These are phyloP conservation scores for Phyllosticta paracitricarpa DNA, from an alignment of 2,329 filamentous ascomycete genomes.

Conservation along the genomic window DNA sequence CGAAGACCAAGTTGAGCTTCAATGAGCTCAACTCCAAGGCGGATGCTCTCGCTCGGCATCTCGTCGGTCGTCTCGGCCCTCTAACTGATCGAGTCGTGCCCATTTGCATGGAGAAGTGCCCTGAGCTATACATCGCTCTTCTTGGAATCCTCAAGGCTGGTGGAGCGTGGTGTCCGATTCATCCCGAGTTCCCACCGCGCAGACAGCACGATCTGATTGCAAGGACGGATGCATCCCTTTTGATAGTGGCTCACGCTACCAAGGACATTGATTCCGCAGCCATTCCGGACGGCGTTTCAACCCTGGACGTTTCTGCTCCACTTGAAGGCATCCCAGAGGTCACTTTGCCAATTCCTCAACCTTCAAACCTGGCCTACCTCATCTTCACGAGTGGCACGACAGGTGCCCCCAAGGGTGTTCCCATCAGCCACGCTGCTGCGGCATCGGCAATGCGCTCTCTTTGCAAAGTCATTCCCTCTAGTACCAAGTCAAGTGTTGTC, in stretches of 20 bases:
- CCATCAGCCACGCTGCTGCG: conserved; percentile 14
- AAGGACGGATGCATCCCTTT: conserved; percentile 10
- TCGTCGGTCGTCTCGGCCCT: conserved; percentile 20
- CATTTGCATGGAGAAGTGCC: conserved; percentile 31
- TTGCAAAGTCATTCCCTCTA: conserved; percentile 21
- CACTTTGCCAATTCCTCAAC: neutral
- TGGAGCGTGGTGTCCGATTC: conserved; percentile 32
- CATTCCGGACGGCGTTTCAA: conserved; percentile 2
- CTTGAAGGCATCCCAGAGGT: neutral
- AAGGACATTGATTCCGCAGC: neutral
- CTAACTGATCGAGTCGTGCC: conserved; percentile 16
- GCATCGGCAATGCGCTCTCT: conserved; percentile 15
- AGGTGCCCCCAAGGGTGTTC: conserved; percentile 9
- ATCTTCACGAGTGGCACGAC: conserved; percentile 10
- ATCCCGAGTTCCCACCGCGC: conserved; percentile 23
- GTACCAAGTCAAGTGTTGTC: conserved; percentile 15
- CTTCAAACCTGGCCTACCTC: conserved; percentile 30
- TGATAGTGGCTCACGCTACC: neutral
- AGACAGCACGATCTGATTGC: conserved; percentile 28
- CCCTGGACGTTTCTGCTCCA: conserved; percentile 28
- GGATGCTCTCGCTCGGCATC: conserved; percentile 21
- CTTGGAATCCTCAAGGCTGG: conserved; percentile 35
- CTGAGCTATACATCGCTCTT: conserved; percentile 31
- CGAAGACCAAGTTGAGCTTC: conserved; percentile 18
- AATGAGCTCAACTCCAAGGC: conserved; percentile 27